Evolutionary conservation across 2,329 filamentous ascomycete species (phyloP), one percentile per base, ranked within the genome.

Genomic region (Pezicula radicicola): DNA sequence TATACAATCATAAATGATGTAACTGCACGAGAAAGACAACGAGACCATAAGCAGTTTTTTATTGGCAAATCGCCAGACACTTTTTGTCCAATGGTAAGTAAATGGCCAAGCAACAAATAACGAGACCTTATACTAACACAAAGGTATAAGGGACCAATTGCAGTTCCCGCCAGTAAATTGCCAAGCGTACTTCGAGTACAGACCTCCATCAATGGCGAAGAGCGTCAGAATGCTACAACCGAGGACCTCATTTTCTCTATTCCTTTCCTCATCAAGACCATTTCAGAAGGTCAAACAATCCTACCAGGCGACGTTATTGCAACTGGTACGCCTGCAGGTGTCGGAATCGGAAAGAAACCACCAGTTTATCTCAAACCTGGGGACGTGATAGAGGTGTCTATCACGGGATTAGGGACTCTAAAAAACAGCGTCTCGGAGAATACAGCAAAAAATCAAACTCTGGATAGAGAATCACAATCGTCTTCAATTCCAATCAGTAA

Each of bases 11-110:
- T 80, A 49, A 83, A 83, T 56, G 80, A 83, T 49, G 68, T 83
- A 25, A 81, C 79, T 0, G 77, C 78, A 0, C 66, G 80, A 10
- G 75, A 76, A 41, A 70, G 72, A 56, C 80, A 83, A 61, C 64
- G 77, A 25, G 78, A 83, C 80, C 80, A 83, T 52, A 82, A 83
- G 61, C 80, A 84, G 55, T 83, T 82, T 61, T 83, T 76, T 50
- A 74, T 84, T 46, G 79, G 80, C 8, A 83, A 83, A 60, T 79
- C 74, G 0, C 65, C 73, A 0, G 78, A 83, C 60, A 80, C 77
- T 0, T 81, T 76, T 55, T 82, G 78, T 54, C 78, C 78, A 0
- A 81, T 81, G 69, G 74, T 75, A 55, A 40, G 52, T 56, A 3
- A 7, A 46, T 78, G 68, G 44, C 67, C 67, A 2, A 69, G 69